Evolutionary conservation across 306 rosid species (phyloP).

Genomic region (Malus asiatica): DNA sequence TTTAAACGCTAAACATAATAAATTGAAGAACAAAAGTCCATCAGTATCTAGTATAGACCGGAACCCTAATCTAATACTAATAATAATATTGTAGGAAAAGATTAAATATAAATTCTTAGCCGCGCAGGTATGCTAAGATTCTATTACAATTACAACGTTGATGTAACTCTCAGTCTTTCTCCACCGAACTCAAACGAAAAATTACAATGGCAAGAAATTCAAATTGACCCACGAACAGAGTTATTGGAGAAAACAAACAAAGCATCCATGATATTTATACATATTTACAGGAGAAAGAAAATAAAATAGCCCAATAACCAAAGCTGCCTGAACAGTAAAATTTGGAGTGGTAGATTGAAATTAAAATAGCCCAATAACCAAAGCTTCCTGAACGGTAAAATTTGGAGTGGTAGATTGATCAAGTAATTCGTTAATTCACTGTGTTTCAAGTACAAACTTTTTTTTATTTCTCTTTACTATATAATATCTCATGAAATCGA

Average conservation of each 20-base stretch:
- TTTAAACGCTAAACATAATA: too few relatives aligned
- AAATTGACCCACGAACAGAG: background rate
- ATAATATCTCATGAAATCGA: background rate
- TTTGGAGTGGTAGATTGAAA: background rate
- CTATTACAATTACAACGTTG: background rate
- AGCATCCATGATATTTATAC: background rate
- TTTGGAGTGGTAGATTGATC: background rate
- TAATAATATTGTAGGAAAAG: too few relatives aligned
- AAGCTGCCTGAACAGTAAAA: background rate
- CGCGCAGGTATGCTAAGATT: background rate
- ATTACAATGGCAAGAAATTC: background rate
- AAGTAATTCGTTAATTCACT: background rate
- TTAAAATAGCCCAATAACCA: background rate
- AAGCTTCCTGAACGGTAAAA: background rate
- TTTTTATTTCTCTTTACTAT: fast-evolving
- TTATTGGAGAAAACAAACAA: background rate
- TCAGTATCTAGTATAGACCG: too few relatives aligned
- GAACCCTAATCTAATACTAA: too few relatives aligned
- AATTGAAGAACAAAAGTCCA: too few relatives aligned
- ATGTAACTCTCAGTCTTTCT: background rate
- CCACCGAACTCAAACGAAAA: background rate
- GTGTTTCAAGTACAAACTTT: too few relatives aligned
- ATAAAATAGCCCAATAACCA: background rate
- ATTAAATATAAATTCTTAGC: background rate
- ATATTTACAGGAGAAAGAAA: background rate